Evolutionary conservation across 495 filamentous ascomycete genomes (phyloP), one percentile per base, ranked within the genome.

Genomic region (Lentithecium fluviatile): DNA sequence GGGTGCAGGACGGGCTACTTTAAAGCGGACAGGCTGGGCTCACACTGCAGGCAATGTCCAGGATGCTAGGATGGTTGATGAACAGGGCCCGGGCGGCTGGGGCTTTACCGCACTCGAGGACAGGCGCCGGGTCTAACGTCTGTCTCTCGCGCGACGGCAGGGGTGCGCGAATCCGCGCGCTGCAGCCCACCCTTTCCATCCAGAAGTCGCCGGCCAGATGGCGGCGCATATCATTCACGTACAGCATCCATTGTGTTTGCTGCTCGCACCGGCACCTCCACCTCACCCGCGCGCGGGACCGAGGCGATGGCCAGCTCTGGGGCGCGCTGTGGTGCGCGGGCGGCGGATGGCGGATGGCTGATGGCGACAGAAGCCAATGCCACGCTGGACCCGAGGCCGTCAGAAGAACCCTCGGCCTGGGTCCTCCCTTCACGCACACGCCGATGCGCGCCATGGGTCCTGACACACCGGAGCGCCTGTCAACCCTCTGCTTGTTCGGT

Each of bases 41-140:
- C n/a, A n/a, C n/a, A n/a, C 5, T 42, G 37, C 3, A 8, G 37
- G 32, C 17, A 29, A 42, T 3, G 29, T 32, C 29, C 29, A 32
- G 29, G 29, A 20, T 32, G 32, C 42, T 32, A 29, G 52, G 37
- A 45, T 56, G 10, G 21, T 24, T 10, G 17, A 52, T 40, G 25
- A 52, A 37, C 21, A 26, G 32, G 50, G 51, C 45, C 58, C 58
- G 49, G 42, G 46, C 52, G 51, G 51, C 49, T 43, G 59, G 59
- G 51, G 47, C 37, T 13, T 29, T 21, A 13, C 26, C 24, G 43
- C 11, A 43, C 36, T 48, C 58, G 42, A 47, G 24, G 24, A 23
- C 23, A 15, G n/a, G 29, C 13, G 23, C 24, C 17, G 10, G 13
- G 24, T 6, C 15, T 15, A 25, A 17, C 6, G 26, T 15, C 29